Base-by-base conservation (phyloP, 1,284 basidiomycete genomes). In the Boletus smithii region DNA sequence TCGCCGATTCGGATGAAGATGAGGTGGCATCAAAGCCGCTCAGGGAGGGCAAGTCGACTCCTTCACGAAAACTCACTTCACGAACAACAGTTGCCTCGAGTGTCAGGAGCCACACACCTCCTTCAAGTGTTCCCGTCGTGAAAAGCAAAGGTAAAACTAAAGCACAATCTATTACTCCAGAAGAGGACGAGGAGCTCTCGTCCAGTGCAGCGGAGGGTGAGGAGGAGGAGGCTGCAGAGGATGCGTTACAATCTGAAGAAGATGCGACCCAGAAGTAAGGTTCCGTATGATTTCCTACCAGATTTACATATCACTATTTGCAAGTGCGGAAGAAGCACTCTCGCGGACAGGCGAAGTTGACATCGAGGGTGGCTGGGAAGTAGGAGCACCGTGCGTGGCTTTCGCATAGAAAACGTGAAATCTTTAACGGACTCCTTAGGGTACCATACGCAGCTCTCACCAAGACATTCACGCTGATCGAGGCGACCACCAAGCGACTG, bases 401-500 rank as follows among this genome's bases (percentile, higher is more conserved):
- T 44, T 18, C 11, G 20, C 23, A 16, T n/a, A 5, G n/a, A 18
- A 30, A 27, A 16, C 6, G 13, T 5, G 17, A 26, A 13, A 11
- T 16, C n/a, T 23, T 34, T 35, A 44, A 44, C 60, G 46, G 30
- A 41, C 26, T 39, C 29, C 16, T 9, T 53, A 95, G 94, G 2
- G 88, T 98, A 10, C 95, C 97, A 0, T 99, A 99, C 66, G 85
- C 91, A 8, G 91, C 94, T 3, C 77, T 99, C 22, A 85, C 93
- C 1, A 85, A 91, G 53, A 84, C 90, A 0, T 99, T 99, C 63
- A 79, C 85, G 26, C 73, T 90, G 43, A 98, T 99, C 54, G 95
- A 97, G 67, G 83, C 85, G 3, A 99, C 97, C 1, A 97, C 95
- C 2, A 99, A 98, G 64, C 88, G 97, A 7, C 73, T 98, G 31